A percentile compares a stretch with the other conserved stretches of the same genome.
Conservation (phyloP, 805 yeast genomes). For the Candida boleticola region DNA sequence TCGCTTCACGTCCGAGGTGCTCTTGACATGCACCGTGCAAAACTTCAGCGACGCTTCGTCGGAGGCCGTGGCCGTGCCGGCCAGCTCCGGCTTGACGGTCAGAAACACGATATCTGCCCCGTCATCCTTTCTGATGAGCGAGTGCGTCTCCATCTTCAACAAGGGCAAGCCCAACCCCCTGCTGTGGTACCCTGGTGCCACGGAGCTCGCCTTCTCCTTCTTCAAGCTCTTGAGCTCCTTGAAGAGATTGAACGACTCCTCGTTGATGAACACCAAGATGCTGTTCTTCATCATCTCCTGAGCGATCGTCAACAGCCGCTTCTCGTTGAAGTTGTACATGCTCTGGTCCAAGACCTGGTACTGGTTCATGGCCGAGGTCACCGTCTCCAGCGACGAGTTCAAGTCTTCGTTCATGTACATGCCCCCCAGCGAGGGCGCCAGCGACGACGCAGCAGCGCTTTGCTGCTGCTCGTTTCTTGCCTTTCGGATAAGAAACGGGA, state of each 20-base stretch:
- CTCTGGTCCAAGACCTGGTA: constrained; percentile 19
- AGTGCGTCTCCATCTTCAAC: constrained; percentile 29
- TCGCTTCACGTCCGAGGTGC: constrained; percentile 25
- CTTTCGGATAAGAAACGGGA: constrained; percentile 36
- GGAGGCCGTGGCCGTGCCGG: too few species aligned
- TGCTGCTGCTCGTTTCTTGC: constrained; percentile 19
- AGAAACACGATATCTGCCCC: constrained; percentile 34
- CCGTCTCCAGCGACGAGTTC: not conserved
- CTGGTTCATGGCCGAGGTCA: constrained; percentile 1
- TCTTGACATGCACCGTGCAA: constrained; percentile 32
- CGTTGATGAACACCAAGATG: constrained; percentile 28
- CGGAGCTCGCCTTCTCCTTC: constrained; percentile 24
- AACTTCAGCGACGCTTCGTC: constrained; percentile 14
- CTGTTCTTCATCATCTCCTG: constrained; percentile 29
- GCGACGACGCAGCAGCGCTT: not conserved
- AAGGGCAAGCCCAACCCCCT: constrained; percentile 38
- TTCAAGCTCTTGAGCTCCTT: constrained; percentile 20
- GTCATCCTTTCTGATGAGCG: constrained; percentile 34
- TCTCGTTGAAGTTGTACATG: constrained; percentile 21
- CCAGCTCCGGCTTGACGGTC: constrained; percentile 24
- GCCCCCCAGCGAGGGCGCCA: constrained; percentile 1
- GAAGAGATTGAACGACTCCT: constrained; percentile 28
- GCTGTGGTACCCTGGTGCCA: constrained; percentile 29
- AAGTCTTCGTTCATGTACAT: constrained; percentile 6
- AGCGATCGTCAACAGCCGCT: constrained; percentile 30